These are phyloP conservation scores for Aethionema arabicum DNA, from an alignment of 345 rosid species.

Conservation along the genomic window DNA sequence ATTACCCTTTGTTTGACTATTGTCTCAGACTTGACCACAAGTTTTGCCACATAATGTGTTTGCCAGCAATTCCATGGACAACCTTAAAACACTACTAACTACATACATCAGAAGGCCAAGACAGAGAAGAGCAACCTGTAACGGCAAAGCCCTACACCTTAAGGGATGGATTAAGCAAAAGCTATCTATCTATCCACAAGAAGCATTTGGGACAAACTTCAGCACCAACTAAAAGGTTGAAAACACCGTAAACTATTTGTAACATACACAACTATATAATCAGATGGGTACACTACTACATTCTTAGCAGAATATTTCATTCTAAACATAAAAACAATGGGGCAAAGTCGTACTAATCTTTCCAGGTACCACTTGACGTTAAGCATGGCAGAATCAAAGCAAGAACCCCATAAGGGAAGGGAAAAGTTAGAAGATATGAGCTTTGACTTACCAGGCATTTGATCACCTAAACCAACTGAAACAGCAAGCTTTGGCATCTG, in stretches of 20 bases:
- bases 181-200: neutral
- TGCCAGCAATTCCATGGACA: neutral
- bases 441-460: constrained; percentile 81
- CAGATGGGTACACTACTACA: too few relatives aligned
- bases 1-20: neutral
- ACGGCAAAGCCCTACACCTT: neutral
- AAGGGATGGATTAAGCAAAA: neutral
- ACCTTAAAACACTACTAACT: neutral
- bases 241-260: neutral
- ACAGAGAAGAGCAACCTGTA: too few relatives aligned
- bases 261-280: constrained; percentile 2
- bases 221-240: neutral
- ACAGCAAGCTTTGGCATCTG: constrained; percentile 99
- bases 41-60: neutral
- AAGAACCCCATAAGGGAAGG: neutral
- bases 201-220: too few relatives aligned
- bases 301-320: neutral
- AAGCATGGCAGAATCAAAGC: constrained; percentile 1
- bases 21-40: neutral
- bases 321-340: neutral
- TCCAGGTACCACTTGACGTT: neutral
- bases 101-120: too few relatives aligned
- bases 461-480: constrained; percentile 83
- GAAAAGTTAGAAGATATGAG: constrained; percentile 2
- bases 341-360: neutral